phyloP scores from a whole-genome alignment of 257 asterid genomes.

The Jasminum sambac region DNA sequence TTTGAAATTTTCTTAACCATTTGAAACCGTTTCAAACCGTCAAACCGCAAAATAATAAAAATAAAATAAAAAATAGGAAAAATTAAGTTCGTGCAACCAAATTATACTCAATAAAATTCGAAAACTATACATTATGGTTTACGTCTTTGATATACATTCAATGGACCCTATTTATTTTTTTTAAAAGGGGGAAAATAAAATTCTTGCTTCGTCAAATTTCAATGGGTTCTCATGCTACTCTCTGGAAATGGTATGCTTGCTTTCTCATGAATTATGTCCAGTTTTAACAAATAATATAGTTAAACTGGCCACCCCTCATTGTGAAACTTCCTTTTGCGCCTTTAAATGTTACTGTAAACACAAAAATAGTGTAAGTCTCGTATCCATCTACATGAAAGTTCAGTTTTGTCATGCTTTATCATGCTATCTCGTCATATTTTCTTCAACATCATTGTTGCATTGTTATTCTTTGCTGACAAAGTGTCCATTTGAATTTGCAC shows the following conservation, averaged over 20 bases:
- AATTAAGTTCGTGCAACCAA: too few relatives aligned
- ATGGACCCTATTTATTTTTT: too few relatives aligned
- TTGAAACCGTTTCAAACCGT: too few relatives aligned
- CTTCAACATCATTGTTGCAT: not conserved
- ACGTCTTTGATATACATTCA: too few relatives aligned
- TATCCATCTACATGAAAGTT: not conserved
- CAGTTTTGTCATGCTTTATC: not conserved
- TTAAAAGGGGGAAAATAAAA: too few relatives aligned
- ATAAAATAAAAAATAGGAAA: too few relatives aligned
- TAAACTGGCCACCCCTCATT: not conserved
- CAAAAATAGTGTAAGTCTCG: not conserved
- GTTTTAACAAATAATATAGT: not conserved
- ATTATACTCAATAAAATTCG: too few relatives aligned
- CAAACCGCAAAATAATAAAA: too few relatives aligned
- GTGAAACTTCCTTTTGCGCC: not conserved
- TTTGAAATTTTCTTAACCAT: too few relatives aligned
- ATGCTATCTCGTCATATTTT: not conserved
- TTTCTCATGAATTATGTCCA: not conserved
- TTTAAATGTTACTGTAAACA: not conserved
- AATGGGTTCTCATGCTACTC: not conserved
- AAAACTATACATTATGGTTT: too few relatives aligned
- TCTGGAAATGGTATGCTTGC: conserved; percentile 8
- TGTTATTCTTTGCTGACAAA: conserved; percentile 1
- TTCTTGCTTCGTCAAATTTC: not conserved
- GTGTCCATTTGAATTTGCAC: conserved; percentile 1